Evolutionary conservation across 2,329 filamentous ascomycete genomes (phyloP), one percentile per base, ranked within the genome.

Genomic region (Exophiala sideris): DNA sequence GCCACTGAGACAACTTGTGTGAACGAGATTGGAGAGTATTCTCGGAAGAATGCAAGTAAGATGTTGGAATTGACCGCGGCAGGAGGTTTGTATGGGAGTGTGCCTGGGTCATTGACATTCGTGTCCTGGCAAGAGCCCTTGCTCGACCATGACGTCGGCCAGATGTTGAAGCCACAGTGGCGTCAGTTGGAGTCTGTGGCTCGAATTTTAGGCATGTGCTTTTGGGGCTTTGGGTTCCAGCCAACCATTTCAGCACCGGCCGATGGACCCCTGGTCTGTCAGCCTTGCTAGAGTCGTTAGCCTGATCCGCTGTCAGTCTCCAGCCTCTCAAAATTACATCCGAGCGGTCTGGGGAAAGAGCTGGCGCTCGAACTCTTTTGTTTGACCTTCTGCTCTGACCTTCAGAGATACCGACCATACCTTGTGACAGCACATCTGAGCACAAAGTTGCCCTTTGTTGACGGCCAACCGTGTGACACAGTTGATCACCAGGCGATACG

Each of bases 111-210:
- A 29, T 29, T 8, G 24, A 29, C 24, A 29, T 29, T 29, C 24
- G 5, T 29, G 24, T 29, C 24, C 24, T 29, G 24, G 24, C 24
- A 29, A 29, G 7, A 18, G 5, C 18, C 38, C 8, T 12, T 21
- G 39, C 6, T 24, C 8, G 32, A 4, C 32, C 16, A 40, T 45
- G 29, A 24, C 18, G 34, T 42, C 20, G 36, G 3, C 11, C 3
- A 45, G 20, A n/a, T 12, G 8, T 35, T 45, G 18, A 41, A 51
- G 41, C 48, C 48, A 45, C 48, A 38, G 48, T 51, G 48, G 48
- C 48, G 42, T 45, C 36, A 24, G 29, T 7, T 3, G 41, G 20
- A 11, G 18, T 29, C 24, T 29, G 24, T 29, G 24, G 24, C 24
- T 29, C 7, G 5, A 29, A 8, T 8, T 8, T 5, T 29, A 29